phyloP scores from a whole-genome alignment of 75 land plant species.

The Selaginella moellendorffii region DNA sequence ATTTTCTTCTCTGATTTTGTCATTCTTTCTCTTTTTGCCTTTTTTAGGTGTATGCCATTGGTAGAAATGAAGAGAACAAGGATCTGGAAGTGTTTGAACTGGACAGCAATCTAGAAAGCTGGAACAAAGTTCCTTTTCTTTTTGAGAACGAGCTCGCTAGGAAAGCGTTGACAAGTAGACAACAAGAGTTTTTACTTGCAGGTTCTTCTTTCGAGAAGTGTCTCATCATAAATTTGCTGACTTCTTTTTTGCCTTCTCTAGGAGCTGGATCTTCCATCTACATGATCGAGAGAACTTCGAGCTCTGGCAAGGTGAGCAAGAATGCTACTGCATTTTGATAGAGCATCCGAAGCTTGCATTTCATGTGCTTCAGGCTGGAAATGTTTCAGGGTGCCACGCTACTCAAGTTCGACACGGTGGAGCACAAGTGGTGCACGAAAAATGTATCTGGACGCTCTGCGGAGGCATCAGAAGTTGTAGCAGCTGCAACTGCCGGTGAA shows the following conservation, averaged over 20 bases:
- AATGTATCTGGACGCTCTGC: not conserved
- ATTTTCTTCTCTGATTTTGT: not conserved
- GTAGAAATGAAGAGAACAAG: not conserved
- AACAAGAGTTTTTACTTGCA: no score
- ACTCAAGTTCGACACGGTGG: not conserved
- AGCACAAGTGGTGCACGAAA: not conserved
- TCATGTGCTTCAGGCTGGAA: no score
- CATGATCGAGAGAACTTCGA: no score
- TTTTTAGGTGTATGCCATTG: not conserved
- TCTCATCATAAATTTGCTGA: no score
- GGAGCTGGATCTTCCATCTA: no score
- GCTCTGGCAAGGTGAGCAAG: no score
- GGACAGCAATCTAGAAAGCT: not conserved
- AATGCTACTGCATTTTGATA: no score
- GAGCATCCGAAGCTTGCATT: no score
- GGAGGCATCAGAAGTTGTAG: not conserved
- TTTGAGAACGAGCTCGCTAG: not conserved
- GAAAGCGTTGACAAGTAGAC: no score
- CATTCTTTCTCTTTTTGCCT: not conserved
- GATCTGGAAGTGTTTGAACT: not conserved
- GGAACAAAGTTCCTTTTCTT: not conserved
- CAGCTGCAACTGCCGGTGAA: conserved; percentile 29
- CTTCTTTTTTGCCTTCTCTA: no score
- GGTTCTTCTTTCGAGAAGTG: no score
- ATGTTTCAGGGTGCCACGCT: not conserved